Base-by-base conservation (phyloP, 179 eudicot genomes). In the Silene coronaria region DNA sequence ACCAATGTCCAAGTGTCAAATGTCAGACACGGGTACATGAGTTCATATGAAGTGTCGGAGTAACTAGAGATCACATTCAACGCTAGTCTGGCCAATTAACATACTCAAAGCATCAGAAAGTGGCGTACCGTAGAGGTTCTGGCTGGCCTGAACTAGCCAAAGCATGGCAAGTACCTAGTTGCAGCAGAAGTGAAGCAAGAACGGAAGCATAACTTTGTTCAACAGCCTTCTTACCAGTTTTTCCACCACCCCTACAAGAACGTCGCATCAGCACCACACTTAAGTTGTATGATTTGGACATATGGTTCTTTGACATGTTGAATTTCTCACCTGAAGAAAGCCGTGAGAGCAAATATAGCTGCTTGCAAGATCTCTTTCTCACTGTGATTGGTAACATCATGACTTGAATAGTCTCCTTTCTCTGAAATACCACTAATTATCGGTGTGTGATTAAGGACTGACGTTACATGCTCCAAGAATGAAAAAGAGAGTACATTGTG, bases 131-230 rank as follows among this genome's bases (percentile, higher is more conserved):
- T 70, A 95, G 77, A 70, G 93, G 97, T 82, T 95, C 97, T 67
- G 82, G 95, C 79, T 82, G 96, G 79, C 99, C 97, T 73, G 84
- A 87, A 67, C 83, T 82, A 76, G 93, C 91, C 71, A 89, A 84
- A 79, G 87, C 85, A 85, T 92, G 97, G 86, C 99, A 95, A 76
- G 88, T 88, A 79, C 97, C 99, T 75, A 92, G 87, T 78, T 92
- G 99, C 77, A 95, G 96, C 42, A 83, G 78, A 83, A 95, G 99
- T 38, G 88, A 86, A 14, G 97, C 92, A 84, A 91, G 86, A 36
- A 95, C 99, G 75, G 96, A 84, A 83, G 97, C 91, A 85, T 95
- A 95, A 75, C 81, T 89, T 82, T 88, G 89, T 75, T 95, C 97
- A 77, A 92, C 97, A 57, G 97, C 90, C 78, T 80, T 92, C 79